Evolutionary conservation across 2,329 filamentous ascomycete species (phyloP).

Genomic region (Penicillium nordicum): DNA sequence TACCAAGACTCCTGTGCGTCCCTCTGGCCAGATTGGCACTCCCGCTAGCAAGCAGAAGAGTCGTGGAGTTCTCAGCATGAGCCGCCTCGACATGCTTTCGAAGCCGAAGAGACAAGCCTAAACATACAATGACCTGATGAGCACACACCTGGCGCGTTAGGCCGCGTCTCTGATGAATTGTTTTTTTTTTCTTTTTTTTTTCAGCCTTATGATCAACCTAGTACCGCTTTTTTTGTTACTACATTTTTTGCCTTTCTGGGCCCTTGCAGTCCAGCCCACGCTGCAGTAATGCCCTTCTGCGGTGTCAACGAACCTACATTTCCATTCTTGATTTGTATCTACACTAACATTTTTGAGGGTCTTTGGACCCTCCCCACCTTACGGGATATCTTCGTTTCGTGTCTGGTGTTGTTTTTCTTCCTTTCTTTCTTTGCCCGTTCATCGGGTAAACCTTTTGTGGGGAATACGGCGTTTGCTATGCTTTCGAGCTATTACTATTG

Average conservation of each 20-base stretch:
- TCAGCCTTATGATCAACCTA: background rate
- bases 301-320: conserved; percentile 5
- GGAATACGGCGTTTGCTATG: background rate
- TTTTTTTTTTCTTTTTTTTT: background rate
- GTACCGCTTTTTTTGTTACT: background rate
- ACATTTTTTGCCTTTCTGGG: background rate
- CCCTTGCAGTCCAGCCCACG: background rate
- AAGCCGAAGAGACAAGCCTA: conserved; percentile 43
- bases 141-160: conserved; percentile 13
- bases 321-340: conserved; percentile 17
- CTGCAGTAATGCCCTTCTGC: conserved; percentile 4
- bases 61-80: conserved; percentile 41
- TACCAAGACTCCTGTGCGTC: conserved; percentile 32
- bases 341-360: conserved; percentile 4
- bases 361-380: background rate
- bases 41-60: conserved; percentile 31
- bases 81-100: conserved; percentile 48
- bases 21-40: conserved; percentile 23
- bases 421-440: background rate
- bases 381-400: conserved; percentile 1
- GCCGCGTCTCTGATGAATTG: conserved; percentile 1
- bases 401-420: conserved; percentile 4
- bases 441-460: background rate
- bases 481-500: background rate
- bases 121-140: background rate